These are phyloP conservation scores for Lecanosticta acicola DNA, from an alignment of 2,329 filamentous ascomycete species.

Conservation along the genomic window DNA sequence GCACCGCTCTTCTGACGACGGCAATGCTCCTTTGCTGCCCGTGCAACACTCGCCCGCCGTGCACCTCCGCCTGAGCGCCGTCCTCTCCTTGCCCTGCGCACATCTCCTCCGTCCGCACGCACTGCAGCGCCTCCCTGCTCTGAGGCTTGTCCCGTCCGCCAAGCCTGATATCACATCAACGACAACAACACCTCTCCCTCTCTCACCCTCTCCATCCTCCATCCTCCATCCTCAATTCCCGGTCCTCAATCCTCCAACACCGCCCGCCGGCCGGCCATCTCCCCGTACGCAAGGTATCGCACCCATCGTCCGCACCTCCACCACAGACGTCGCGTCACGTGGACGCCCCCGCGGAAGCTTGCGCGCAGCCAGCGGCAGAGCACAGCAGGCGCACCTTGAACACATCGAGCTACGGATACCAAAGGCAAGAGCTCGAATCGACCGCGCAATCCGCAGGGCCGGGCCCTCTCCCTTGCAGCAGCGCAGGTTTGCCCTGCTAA, in stretches of 20 bases:
- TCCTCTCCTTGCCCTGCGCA: not conserved
- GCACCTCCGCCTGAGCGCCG: too few relatives aligned
- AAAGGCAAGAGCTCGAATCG: constrained; percentile 9
- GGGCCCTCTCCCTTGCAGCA: constrained; percentile 21
- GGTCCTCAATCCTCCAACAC: not conserved
- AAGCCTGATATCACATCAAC: constrained; percentile 8
- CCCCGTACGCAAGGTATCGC: not conserved
- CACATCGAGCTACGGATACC: not conserved
- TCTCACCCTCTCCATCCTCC: not conserved
- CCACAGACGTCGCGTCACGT: constrained; percentile 3
- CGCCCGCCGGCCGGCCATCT: not conserved
- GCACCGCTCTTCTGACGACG: too few relatives aligned
- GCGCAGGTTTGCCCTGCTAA: constrained; percentile 28
- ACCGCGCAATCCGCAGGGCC: constrained; percentile 17
- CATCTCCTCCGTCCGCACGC: not conserved
- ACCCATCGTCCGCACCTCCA: not conserved
- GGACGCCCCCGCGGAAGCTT: not conserved
- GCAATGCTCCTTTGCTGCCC: too few relatives aligned
- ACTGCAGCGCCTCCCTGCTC: constrained; percentile 1
- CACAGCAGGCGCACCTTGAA: not conserved
- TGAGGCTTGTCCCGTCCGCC: constrained; percentile 4
- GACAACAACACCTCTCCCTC: constrained; percentile 4
- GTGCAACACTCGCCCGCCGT: too few relatives aligned
- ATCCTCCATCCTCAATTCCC: not conserved
- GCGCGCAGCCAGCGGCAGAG: not conserved